Evolutionary conservation across 202 grass and related monocot genomes (phyloP).

Genomic region (Digitaria exilis): DNA sequence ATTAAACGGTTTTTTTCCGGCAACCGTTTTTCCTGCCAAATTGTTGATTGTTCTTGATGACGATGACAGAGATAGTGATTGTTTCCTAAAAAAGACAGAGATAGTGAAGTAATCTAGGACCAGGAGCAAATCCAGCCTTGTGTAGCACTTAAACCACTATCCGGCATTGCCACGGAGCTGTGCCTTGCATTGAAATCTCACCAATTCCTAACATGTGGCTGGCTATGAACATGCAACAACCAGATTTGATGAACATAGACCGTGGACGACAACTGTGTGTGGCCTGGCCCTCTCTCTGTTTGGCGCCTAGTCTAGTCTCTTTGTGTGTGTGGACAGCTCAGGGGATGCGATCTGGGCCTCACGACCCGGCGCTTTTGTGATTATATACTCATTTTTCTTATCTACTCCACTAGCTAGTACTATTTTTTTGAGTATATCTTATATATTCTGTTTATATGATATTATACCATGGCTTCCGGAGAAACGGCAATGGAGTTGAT

Average conservation of each 20-base stretch:
- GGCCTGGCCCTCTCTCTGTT: not conserved
- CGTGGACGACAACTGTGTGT: not conserved
- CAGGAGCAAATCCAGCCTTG: not conserved
- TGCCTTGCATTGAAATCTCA: not conserved
- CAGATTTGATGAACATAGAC: not conserved
- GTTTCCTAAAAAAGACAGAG: not conserved
- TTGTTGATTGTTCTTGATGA: not conserved
- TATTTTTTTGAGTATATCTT: not conserved
- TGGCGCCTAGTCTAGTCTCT: slow-evolving; percentile 2
- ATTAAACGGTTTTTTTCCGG: not conserved
- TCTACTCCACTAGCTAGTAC: not conserved
- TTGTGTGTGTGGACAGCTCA: not conserved
- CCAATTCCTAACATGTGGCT: not conserved
- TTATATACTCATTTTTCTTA: not conserved
- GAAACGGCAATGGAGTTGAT: slow-evolving; percentile 23
- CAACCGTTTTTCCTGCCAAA: slow-evolving; percentile 13
- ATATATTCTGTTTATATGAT: not conserved
- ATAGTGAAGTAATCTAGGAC: slow-evolving; percentile 8
- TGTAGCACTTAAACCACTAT: not conserved
- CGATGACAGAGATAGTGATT: not conserved
- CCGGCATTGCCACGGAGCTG: not conserved
- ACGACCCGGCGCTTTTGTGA: not conserved
- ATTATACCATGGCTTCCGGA: not conserved
- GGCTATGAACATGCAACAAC: not conserved
- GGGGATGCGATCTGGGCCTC: not conserved